Conservation (phyloP, 495 filamentous ascomycete genomes). For the Neurospora sp. region DNA sequence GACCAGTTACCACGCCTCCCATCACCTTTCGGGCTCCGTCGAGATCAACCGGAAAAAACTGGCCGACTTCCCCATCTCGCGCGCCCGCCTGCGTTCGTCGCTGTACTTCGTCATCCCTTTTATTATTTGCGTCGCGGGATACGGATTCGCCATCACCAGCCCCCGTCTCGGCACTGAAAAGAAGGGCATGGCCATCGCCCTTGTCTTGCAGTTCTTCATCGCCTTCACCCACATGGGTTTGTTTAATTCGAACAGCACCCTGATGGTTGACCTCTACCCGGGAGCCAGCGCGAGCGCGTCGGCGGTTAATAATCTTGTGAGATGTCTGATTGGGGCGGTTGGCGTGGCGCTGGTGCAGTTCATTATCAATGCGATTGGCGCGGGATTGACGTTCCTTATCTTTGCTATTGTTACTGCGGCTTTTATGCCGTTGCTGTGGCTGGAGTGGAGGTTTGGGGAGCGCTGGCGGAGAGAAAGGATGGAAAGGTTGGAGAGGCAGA, state of each 20-base stretch:
- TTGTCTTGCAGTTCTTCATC: constrained; percentile 41
- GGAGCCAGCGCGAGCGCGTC: constrained; percentile 47
- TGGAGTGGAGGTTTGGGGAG: constrained; percentile 17
- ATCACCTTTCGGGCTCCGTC: constrained; percentile 31
- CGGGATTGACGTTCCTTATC: constrained; percentile 53
- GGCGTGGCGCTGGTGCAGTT: constrained; percentile 52
- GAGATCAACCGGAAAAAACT: constrained; percentile 41
- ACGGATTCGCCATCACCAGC: constrained; percentile 40
- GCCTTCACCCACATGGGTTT: constrained; percentile 34
- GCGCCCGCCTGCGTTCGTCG: constrained; percentile 38
- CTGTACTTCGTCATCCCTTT: constrained; percentile 24
- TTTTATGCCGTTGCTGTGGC: constrained; percentile 34
- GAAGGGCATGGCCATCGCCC: constrained; percentile 25
- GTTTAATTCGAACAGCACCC: constrained; percentile 33
- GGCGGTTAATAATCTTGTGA: constrained; percentile 53
- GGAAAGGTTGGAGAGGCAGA: constrained; percentile 8
- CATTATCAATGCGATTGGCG: constrained; percentile 49
- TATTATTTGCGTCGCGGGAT: constrained; percentile 29
- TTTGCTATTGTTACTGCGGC: constrained; percentile 41
- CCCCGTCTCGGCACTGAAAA: constrained; percentile 28
- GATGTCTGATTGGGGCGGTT: constrained; percentile 52
- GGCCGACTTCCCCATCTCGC: constrained; percentile 52
- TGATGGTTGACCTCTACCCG: constrained; percentile 55
- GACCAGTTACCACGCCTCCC: constrained; percentile 22
- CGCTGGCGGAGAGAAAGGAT: constrained; percentile 17